Base-by-base conservation (phyloP, 2,329 filamentous ascomycete species). In the Karstenula rhodostoma region DNA sequence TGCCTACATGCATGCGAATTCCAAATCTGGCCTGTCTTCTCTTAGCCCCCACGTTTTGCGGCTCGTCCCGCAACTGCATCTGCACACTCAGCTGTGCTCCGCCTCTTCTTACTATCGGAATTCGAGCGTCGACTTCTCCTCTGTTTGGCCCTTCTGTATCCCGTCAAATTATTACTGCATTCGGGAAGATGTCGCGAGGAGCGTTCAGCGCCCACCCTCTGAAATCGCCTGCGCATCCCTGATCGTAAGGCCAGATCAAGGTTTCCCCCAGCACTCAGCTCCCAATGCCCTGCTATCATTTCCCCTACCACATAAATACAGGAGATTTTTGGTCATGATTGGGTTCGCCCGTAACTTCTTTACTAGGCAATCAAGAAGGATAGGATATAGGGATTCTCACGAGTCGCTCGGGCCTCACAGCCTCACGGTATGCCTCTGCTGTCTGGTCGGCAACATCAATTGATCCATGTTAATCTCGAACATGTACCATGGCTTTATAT, bases 1-100 rank as follows among this genome's bases (percentile, higher is more conserved):
- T n/a, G 33, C 33, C 49, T 19, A 15, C 32, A 12, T 25, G 48
- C 22, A 33, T 48, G 12, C 23, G 29, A n/a, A 50, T 57, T 19
- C 19, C 54, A 57, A 57, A 57, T 57, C 33, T 22, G 19, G 32
- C 23, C 33, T 9, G 10, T 40, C 1, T 42, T 8, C 47, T 25
- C 37, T 27, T 52, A 52, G 49, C 35, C 35, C 35, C 35, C 35
- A 19, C 35, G 35, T 19, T 27, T 19, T 19, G 9, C 49, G 56
- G 56, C 17, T 58, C 56, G 56, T 57, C 46, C 51, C 29, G 48
- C 59, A 33, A 51, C 4, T 60, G 37, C 53, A 52, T 52, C 46
- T 48, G 37, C 27, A 17, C 29, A 27, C 32, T 54, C 48, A 42
- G 56, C 48, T 27, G 32, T n/a, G 22, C 37, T 52, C 32, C 48